Percentiles rank a stretch among this genome's conserved stretches.
These are phyloP conservation scores for Passiflora organensis DNA, from an alignment of 345 rosid species.

Conservation along the genomic window DNA sequence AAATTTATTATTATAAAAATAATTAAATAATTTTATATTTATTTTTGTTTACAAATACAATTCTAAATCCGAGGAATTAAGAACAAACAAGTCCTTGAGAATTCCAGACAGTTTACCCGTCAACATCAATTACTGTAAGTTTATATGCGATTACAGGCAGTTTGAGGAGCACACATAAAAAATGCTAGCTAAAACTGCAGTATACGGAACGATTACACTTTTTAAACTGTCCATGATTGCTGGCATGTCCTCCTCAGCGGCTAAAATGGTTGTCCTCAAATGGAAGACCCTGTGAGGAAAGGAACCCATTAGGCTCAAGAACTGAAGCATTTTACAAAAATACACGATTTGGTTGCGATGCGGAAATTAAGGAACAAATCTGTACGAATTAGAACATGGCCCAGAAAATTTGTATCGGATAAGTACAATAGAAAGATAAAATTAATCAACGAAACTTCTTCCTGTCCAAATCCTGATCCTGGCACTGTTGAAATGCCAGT, in stretches of 20 bases:
- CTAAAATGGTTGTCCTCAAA: slow-evolving; percentile 89
- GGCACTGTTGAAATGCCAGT: slow-evolving; percentile 99
- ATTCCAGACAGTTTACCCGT: too few species aligned
- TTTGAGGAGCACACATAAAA: slow-evolving; percentile 12
- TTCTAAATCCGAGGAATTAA: too few species aligned
- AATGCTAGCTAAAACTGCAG: slow-evolving; percentile 10
- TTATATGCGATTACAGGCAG: slow-evolving; percentile 2
- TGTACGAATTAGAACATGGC: neutral
- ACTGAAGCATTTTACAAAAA: neutral
- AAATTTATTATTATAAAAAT: too few species aligned
- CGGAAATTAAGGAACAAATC: neutral
- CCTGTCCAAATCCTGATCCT: slow-evolving; percentile 98
- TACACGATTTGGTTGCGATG: too few species aligned
- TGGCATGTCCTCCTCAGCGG: slow-evolving; percentile 95
- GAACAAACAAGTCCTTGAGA: too few species aligned
- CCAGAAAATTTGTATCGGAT: neutral
- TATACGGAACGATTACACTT: slow-evolving; percentile 81
- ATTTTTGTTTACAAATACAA: too few species aligned
- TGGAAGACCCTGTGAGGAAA: slow-evolving; percentile 65
- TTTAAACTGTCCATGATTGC: slow-evolving; percentile 88
- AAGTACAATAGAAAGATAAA: too few species aligned
- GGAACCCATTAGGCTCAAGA: slow-evolving; percentile 5
- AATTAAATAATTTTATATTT: too few species aligned
- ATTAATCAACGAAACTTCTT: slow-evolving; percentile 45
- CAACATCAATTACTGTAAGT: too few species aligned